Conservation (phyloP, 176 grass and related monocot species). For the Phragmites australis region DNA sequence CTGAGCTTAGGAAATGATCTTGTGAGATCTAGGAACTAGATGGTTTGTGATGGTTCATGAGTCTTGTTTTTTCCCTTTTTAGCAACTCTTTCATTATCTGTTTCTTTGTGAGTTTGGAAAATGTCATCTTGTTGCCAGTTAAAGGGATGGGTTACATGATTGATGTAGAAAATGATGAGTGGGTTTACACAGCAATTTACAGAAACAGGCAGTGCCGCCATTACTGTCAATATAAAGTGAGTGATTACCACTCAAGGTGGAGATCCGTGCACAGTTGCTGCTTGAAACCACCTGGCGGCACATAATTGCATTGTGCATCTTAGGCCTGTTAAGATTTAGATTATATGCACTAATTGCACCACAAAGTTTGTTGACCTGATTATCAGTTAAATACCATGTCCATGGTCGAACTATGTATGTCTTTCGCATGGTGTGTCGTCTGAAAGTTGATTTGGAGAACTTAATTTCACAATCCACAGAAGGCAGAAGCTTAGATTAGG, state of each 20-base stretch:
- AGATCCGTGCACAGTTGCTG: not conserved
- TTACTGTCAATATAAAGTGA: not conserved
- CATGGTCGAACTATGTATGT: constrained; percentile 18
- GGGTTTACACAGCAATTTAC: not conserved
- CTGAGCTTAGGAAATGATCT: not conserved
- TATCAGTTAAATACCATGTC: constrained; percentile 17
- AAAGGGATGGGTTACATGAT: not conserved
- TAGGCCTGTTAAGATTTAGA: not conserved
- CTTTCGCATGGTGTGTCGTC: not conserved
- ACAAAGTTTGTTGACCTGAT: not conserved
- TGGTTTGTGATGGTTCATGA: no score
- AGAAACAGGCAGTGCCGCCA: not conserved
- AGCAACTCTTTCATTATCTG: no score
- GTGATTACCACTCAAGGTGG: not conserved
- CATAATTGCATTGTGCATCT: not conserved
- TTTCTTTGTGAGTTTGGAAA: no score
- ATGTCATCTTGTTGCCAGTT: no score
- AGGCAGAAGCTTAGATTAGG: not conserved
- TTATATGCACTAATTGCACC: not conserved
- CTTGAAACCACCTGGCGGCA: not conserved
- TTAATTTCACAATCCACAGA: not conserved
- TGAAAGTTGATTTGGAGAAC: not conserved
- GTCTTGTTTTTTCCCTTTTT: no score
- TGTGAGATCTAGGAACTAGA: no score
- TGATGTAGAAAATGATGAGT: not conserved